Evolutionary conservation across 169 alveolate genomes (phyloP), one percentile per base, ranked within the genome.

Genomic region (Babesia ovata): DNA sequence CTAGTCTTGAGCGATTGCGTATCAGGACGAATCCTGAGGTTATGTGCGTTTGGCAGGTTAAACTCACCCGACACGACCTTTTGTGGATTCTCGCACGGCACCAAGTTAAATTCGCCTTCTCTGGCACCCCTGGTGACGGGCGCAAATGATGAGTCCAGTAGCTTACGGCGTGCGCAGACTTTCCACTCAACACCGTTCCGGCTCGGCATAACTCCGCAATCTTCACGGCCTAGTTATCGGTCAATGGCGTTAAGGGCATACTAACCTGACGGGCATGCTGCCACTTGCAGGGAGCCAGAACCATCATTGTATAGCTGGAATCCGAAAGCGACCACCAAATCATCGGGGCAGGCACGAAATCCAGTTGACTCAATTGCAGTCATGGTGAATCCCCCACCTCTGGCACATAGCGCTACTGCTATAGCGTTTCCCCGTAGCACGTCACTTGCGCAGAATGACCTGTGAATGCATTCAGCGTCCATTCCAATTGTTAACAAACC

Each of bases 201-300:
- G 2, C 56, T 4, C 4, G 76, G 76, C 65, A 67, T 67, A 10
- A 9, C 10, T 9, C 76, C 76, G 53, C 76, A 67, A 22, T 67
- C 76, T 26, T 0, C 39, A 21, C 44, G 63, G 21, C 76, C 76
- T 67, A 42, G 6, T 14, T 1, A 4, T 19, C n/a, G 16, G 26
- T 67, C 6, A 13, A 17, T 21, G 0, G 7, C 1, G 21, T 26
- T 14, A 6, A 28, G 21, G 24, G 60, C 0, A 19, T 11, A 54
- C 76, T n/a, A 14, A 67, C 76, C 76, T 16, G 65, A 2, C 2
- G 76, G 76, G 54, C 76, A 67, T 50, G 76, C 54, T 26, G 76
- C 42, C 10, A 67, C 0, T 22, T 67, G 76, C 65, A 67, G 16
- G 0, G 54, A 28, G 3, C 44, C 52, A 0, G 76, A 52, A 6